Evolutionary conservation across 208 protist species (phyloP), one percentile per base, ranked within the genome.

Genomic region (Wallacemonas sp.): DNA sequence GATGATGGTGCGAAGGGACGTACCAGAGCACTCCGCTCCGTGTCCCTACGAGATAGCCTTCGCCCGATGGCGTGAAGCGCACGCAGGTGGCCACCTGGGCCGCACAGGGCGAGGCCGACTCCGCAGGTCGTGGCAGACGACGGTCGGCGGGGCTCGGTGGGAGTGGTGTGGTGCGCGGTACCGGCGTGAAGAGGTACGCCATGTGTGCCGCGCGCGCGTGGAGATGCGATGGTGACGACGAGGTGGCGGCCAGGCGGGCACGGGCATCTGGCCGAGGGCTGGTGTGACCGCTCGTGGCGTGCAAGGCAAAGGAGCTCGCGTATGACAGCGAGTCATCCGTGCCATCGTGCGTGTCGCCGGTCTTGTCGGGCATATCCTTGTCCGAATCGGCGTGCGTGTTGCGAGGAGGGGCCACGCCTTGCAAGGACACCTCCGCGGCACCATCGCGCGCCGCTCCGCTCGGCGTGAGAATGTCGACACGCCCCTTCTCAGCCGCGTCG

Each of bases 101-200:
- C n/a, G n/a, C n/a, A n/a, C n/a, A n/a, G n/a, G n/a, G n/a, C n/a
- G n/a, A n/a, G n/a, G n/a, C n/a, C n/a, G n/a, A n/a, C n/a, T n/a
- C n/a, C n/a, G n/a, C n/a, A n/a, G n/a, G n/a, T n/a, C n/a, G n/a
- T n/a, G n/a, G n/a, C n/a, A n/a, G n/a, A n/a, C n/a, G n/a, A n/a
- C n/a, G n/a, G n/a, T n/a, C n/a, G n/a, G n/a, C n/a, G n/a, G n/a
- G n/a, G n/a, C n/a, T n/a, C n/a, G n/a, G n/a, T n/a, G n/a, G 20
- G 46, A 46, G 44, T 52, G 36, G 28, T 71, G 50, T 28, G 77
- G 36, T 50, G 2, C 68, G 71, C 14, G 67, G 77, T 18, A 74
- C 55, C 8, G 80, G 76, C 1, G 77, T 70, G 57, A 87, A 91
- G 55, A 91, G 72, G 62, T 87, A 91, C 8, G 81, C 72, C 12